Evolutionary conservation across 2,329 filamentous ascomycete genomes (phyloP), one percentile per base, ranked within the genome.

Genomic region (Ophiostoma triangulosporum): DNA sequence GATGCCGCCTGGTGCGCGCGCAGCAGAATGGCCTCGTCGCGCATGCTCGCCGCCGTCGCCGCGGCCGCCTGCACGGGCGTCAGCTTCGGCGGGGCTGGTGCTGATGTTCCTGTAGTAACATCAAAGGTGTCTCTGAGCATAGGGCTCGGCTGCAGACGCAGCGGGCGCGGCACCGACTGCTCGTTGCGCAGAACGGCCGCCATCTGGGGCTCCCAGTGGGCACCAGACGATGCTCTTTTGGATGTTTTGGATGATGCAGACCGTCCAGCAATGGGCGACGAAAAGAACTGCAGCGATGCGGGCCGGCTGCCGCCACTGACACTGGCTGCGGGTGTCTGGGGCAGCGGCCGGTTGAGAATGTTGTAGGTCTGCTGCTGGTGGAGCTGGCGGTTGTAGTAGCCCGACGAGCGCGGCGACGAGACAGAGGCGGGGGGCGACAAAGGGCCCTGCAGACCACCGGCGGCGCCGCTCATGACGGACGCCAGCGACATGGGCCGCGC

Each of bases 311-410:
- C 50, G 38, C 27, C 50, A 32, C 27, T 27, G n/a, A 52, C 35
- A 4, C 36, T 46, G 20, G 46, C 43, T 2, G 54, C 53, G 11
- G 54, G 54, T 3, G 54, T 56, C 35, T 56, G 54, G 1, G 54
- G 54, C 22, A 54, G 38, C 3, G 54, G 36, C 12, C 51, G 54
- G 54, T 53, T 53, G 15, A 53, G 51, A 48, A 51, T 53, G 38
- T 26, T 43, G 38, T 43, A 24, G 20, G 38, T n/a, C n/a, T 17
- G 38, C 9, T 17, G 20, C 20, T 43, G 38, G 20, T 14, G 38
- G 38, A 24, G 20, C 38, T 24, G 15, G 31, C 36, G 38, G 29
- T 50, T 24, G 14, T 45, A 55, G 45, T 36, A 52, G 29, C 43
- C 35, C n/a, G 50, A 46, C 26, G 54, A 50, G 14, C 43, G 43